phyloP scores from a whole-genome alignment of 768 basidiomycete species.

The Suillus subluteus region DNA sequence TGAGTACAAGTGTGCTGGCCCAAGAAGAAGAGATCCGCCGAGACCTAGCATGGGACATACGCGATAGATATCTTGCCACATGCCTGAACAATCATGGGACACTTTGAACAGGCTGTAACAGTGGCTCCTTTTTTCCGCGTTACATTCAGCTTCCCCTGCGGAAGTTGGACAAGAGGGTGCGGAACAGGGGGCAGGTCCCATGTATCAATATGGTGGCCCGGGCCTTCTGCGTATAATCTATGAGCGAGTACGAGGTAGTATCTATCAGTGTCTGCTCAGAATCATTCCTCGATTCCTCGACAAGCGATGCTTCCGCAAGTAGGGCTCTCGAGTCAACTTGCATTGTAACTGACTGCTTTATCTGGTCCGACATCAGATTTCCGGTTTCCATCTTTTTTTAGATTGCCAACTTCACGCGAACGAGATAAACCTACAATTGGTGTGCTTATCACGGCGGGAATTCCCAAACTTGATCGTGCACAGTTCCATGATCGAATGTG shows the following conservation, averaged over 20 bases:
- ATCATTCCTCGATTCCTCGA: background rate
- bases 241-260: background rate
- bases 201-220: background rate
- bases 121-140: background rate
- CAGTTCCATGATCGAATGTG: constrained; percentile 56
- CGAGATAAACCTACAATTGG: background rate
- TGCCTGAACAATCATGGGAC: background rate
- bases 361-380: background rate
- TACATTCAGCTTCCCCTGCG: background rate
- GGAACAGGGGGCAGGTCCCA: background rate
- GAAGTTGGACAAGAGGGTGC: background rate
- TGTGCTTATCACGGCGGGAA: constrained; percentile 57
- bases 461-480: constrained; percentile 74
- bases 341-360: background rate
- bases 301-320: background rate
- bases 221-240: background rate
- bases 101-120: background rate
- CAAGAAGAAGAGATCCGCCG: background rate
- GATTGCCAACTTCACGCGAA: constrained; percentile 52
- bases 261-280: background rate
- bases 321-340: constrained; percentile 41
- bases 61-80: background rate
- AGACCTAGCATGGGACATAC: background rate
- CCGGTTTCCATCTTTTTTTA: constrained; percentile 20
- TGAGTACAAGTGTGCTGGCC: background rate